Percentiles rank a stretch among this genome's conserved stretches.
Evolutionary conservation across 768 basidiomycete genomes (phyloP).

Genomic region (Boletellus emodensis): DNA sequence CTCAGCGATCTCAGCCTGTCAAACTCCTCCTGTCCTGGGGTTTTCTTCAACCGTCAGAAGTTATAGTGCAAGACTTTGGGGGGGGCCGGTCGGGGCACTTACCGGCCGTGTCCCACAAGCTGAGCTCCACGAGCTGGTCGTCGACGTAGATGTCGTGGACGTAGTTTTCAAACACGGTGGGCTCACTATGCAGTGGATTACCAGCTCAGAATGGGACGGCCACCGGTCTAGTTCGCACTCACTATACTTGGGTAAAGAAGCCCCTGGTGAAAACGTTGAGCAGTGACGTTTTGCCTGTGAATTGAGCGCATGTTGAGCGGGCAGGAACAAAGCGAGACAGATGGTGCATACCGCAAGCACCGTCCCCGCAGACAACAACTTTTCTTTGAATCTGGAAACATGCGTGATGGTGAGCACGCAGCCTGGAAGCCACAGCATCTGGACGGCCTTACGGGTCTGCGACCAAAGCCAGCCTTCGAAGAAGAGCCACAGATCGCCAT

Average conservation of each 20-base stretch:
- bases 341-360: conserved; percentile 69
- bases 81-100: conserved; percentile 8
- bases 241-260: conserved; percentile 95
- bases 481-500: conserved; percentile 62
- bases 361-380: conserved; percentile 93
- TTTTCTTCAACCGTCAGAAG: conserved; percentile 32
- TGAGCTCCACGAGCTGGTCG: conserved; percentile 83
- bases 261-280: conserved; percentile 88
- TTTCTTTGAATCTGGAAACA: conserved; percentile 48
- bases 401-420: conserved; percentile 13
- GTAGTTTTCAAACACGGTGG: conserved; percentile 96
- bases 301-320: conserved; percentile 8
- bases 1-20: conserved; percentile 90
- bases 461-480: conserved; percentile 51
- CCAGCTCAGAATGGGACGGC: neutral
- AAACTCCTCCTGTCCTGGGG: conserved; percentile 89
- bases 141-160: conserved; percentile 88
- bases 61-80: conserved; percentile 11
- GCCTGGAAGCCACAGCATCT: conserved; percentile 4
- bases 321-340: conserved; percentile 3
- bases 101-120: conserved; percentile 98
- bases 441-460: conserved; percentile 29
- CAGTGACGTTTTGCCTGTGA: conserved; percentile 73
- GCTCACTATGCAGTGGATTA: conserved; percentile 51
- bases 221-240: conserved; percentile 28